These are phyloP conservation scores for Albugo candida DNA, from an alignment of 352 stramenopile genomes.

Conservation along the genomic window DNA sequence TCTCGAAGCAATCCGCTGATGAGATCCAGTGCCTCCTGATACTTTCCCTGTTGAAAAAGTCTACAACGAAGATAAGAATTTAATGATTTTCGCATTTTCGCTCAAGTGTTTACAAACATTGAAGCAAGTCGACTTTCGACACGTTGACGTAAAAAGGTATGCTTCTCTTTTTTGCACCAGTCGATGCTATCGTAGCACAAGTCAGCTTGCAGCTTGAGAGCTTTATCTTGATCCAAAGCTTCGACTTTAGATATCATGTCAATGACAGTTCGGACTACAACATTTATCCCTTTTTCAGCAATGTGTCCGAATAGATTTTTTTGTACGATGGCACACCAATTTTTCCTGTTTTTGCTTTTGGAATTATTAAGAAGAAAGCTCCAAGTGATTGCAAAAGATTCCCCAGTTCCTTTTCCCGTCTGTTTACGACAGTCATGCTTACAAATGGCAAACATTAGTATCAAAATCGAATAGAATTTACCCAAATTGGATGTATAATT, in stretches of 20 bases:
- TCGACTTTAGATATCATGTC: slow-evolving; percentile 91
- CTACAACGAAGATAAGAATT: slow-evolving; percentile 5
- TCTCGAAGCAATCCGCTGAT: slow-evolving; percentile 89
- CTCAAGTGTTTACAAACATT: slow-evolving; percentile 21
- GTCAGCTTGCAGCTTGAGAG: slow-evolving; percentile 86
- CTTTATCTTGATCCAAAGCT: slow-evolving; percentile 70
- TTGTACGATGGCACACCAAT: slow-evolving; percentile 63
- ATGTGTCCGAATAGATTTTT: neutral
- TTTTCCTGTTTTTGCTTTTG: slow-evolving; percentile 97
- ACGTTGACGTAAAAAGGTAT: slow-evolving; percentile 96
- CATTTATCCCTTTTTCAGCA: neutral
- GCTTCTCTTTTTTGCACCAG: slow-evolving; percentile 86
- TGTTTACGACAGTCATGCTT: slow-evolving; percentile 13
- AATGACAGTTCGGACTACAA: slow-evolving; percentile 88
- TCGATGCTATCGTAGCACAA: slow-evolving; percentile 92
- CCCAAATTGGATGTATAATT: slow-evolving; percentile 79
- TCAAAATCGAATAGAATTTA: slow-evolving; percentile 9
- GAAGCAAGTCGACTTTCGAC: slow-evolving; percentile 91
- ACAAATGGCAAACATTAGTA: slow-evolving; percentile 9
- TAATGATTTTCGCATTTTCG: neutral
- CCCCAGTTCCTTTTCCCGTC: slow-evolving; percentile 70
- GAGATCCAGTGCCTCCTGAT: slow-evolving; percentile 83
- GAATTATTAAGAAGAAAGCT: slow-evolving; percentile 89
- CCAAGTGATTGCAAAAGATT: slow-evolving; percentile 72
- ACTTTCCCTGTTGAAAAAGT: slow-evolving; percentile 82